Percentiles rank a stretch among this genome's conserved stretches.
phyloP scores from a whole-genome alignment of 2,329 filamentous ascomycete species.

The Harringtonia lauricola region DNA sequence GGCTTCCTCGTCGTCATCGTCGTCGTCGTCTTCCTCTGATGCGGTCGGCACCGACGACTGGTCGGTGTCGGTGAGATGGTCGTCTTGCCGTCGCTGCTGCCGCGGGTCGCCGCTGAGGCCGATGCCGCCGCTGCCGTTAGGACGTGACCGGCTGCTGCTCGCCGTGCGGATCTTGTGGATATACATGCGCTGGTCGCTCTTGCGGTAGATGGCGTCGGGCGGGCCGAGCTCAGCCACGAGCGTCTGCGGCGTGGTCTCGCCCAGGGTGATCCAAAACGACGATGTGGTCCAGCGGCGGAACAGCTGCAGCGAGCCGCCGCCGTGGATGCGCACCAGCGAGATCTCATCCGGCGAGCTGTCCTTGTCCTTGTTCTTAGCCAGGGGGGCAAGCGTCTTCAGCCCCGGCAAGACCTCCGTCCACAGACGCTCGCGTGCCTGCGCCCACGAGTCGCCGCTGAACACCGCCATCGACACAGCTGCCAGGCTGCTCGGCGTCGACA shows the following conservation, averaged over 20 bases:
- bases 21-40: constrained; percentile 62
- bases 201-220: constrained; percentile 87
- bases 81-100: constrained; percentile 28
- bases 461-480: constrained; percentile 80
- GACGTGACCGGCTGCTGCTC: constrained; percentile 38
- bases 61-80: constrained; percentile 55
- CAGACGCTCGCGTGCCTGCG: constrained; percentile 63
- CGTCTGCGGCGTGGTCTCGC: constrained; percentile 85
- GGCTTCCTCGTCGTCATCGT: constrained; percentile 48
- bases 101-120: constrained; percentile 29
- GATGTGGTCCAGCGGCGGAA: constrained; percentile 52
- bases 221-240: constrained; percentile 83
- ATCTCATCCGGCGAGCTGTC: constrained; percentile 84
- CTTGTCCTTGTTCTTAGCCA: constrained; percentile 58
- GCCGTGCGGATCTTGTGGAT: constrained; percentile 60
- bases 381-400: constrained; percentile 43
- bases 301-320: constrained; percentile 68
- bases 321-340: constrained; percentile 66
- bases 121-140: constrained; percentile 29
- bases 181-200: constrained; percentile 78
- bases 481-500: constrained; percentile 67
- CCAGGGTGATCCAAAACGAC: constrained; percentile 59
- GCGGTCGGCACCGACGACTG: constrained; percentile 62
- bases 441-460: constrained; percentile 85
- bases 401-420: constrained; percentile 68